Percentiles rank a stretch among this genome's conserved stretches.
Conservation (phyloP, 192 early-diverging fungal species). For the Backusella luteola region DNA sequence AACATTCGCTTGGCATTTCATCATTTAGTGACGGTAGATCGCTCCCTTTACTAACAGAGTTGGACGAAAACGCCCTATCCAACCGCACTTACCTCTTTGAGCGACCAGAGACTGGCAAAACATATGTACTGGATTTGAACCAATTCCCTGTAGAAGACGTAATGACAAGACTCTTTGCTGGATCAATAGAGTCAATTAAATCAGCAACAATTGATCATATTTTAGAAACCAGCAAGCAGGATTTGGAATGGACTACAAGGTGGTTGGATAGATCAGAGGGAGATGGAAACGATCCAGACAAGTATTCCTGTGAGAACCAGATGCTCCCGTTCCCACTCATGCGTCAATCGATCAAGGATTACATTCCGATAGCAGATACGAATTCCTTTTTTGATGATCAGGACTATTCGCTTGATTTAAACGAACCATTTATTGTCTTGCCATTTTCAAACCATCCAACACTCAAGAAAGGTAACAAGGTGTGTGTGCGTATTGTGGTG, state of each 20-base stretch:
- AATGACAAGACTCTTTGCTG: not conserved
- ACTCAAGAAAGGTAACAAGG: constrained; percentile 17
- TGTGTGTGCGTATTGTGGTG: constrained; percentile 46
- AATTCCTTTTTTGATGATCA: not conserved
- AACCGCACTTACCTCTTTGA: not conserved
- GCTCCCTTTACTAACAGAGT: not conserved
- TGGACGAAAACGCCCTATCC: not conserved
- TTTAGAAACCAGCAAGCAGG: not conserved
- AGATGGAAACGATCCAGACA: not conserved
- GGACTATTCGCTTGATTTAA: not conserved
- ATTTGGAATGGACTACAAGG: not conserved
- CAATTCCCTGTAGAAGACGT: not conserved
- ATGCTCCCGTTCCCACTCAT: constrained; percentile 19
- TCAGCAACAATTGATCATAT: not conserved
- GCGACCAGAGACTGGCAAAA: not conserved
- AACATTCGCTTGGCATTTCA: not conserved
- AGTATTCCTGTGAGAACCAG: constrained; percentile 10
- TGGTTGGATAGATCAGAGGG: not conserved
- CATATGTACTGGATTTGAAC: not conserved
- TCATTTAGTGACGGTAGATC: not conserved
- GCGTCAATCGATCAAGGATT: constrained; percentile 7
- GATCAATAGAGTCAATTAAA: constrained; percentile 10
- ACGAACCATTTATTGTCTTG: constrained; percentile 19
- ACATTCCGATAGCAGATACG: not conserved
- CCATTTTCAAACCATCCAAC: constrained; percentile 7